Base-by-base conservation (phyloP, 2,329 filamentous ascomycete genomes). In the Neofusicoccum parvum region DNA sequence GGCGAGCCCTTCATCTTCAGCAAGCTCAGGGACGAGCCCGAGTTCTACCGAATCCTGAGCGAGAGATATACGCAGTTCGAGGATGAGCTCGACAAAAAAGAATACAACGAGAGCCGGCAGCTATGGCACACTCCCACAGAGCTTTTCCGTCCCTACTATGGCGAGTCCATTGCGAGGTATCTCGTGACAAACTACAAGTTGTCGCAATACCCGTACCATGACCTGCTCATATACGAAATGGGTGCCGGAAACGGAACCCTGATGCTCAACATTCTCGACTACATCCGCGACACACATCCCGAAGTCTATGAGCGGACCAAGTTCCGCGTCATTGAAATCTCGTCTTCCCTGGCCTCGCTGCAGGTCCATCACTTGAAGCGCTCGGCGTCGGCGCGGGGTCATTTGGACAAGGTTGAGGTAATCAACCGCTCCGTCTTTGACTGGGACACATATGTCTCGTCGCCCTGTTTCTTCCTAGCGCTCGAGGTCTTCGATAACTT, bases 401-500 rank as follows among this genome's bases (percentile, higher is more conserved):
- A 99, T 79, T 80, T 85, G 3, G 89, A 89, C 74, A 94, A 93
- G 74, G 93, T 98, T 65, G 92, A 97, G 72, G 97, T 99, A 76
- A 89, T 98, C 79, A 97, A 98, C 80, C 87, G 88, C 71, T 96
- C 92, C 73, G 91, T 99, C 75, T 98, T 99, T 75, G 92, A 97
- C 78, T 99, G 95, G 94, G 83, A 90, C 69, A 87, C 87, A 53
- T 92, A 91, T 70, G 92, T 97, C n/a, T 90, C 92, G 9, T 91
- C 90, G 2, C 95, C 94, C 0, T 98, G 95, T 82, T 99, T 96
- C 84, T 98, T 99, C 83, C 87, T 99, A 48, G 95, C 94, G 50
- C 90, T 99, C 79, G 95, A 99, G 80, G 95, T 99, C 70, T 97
- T 97, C 74, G 95, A 99, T 82, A 99, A 99, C 80, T 98, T 99